Base-by-base conservation (phyloP, 2,329 filamentous ascomycete genomes). In the Apiospora sp. region DNA sequence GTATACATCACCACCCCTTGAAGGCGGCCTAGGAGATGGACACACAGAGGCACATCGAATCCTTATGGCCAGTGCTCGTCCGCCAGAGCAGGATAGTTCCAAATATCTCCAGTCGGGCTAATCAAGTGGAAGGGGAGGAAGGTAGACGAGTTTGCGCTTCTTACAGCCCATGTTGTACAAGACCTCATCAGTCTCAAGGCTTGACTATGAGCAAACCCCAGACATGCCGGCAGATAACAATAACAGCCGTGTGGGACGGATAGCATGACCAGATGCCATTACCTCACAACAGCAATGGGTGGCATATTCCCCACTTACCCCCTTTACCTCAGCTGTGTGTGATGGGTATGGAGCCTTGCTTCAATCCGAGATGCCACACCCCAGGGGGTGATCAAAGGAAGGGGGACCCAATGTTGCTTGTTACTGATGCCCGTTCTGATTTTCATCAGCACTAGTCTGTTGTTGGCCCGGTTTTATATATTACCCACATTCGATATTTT, bases 401-500 rank as follows among this genome's bases (percentile, higher is more conserved):
- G 22, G 4, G 13, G 8, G 12, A 10, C 37, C 19, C 34, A 41
- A 13, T 12, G 12, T 41, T 14, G 30, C 19, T 58, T 58, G 30
- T 64, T 41, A 41, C 34, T 64, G 58, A 64, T 41, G 58, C 34
- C 19, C 34, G 13, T 13, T 64, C 54, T 37, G 54, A 22, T 61
- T 37, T 37, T 22, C 30, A 61, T 61, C 54, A 61, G 54, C 54
- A 61, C 54, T 61, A 61, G 54, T 61, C 54, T 34, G 30, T 61
- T 61, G 54, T 61, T n/a, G 54, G 54, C 37, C 37, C 54, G 37
- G 30, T 4, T 41, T 41, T 37, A 4, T 37, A 37, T 61, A 61
- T 61, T n/a, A 37, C 54, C 27, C 27, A 30, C 54, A 37, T 8
- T 30, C 30, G 51, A 7, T 37, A 8, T 7, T 22, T 22, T 37